These are phyloP conservation scores for Ceratocystis destructans DNA, from an alignment of 2,329 filamentous ascomycete genomes.

Conservation along the genomic window DNA sequence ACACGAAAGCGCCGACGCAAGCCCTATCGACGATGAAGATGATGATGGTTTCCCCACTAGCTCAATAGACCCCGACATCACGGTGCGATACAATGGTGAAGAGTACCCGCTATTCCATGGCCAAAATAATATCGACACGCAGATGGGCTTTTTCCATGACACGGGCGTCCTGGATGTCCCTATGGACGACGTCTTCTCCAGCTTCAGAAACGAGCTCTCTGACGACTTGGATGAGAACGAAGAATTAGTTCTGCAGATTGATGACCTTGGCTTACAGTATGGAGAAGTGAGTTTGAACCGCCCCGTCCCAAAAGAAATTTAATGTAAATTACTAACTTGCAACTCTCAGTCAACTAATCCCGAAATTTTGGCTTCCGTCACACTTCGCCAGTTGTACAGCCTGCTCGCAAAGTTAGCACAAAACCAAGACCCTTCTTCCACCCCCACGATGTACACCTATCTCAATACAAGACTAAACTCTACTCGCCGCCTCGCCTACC, in stretches of 20 bases:
- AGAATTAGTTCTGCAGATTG: constrained; percentile 38
- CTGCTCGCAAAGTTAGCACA: constrained; percentile 32
- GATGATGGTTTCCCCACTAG: constrained; percentile 17
- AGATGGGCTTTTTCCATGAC: constrained; percentile 35
- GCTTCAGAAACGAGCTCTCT: constrained; percentile 34
- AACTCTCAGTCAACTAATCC: constrained; percentile 26
- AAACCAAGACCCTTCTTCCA: constrained; percentile 31
- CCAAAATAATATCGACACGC: constrained; percentile 21
- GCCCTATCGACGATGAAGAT: constrained; percentile 20
- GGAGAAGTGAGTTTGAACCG: constrained; percentile 31
- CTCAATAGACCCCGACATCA: constrained; percentile 26
- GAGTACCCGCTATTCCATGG: constrained; percentile 31
- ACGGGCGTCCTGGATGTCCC: constrained; percentile 31
- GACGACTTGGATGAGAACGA: constrained; percentile 34
- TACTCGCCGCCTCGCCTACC: constrained; percentile 29
- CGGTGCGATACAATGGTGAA: constrained; percentile 32
- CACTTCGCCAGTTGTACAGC: constrained; percentile 31
- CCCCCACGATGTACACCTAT: constrained; percentile 31
- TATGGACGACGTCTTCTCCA: constrained; percentile 33
- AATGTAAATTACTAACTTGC: background rate
- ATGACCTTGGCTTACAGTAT: constrained; percentile 40
- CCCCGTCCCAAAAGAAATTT: background rate
- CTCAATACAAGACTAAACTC: constrained; percentile 31
- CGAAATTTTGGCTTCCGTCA: constrained; percentile 28
- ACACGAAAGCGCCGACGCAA: constrained; percentile 14